Evolutionary conservation across 2,329 filamentous ascomycete genomes (phyloP), one percentile per base, ranked within the genome.

Genomic region (Hymenoscyphus linearis): DNA sequence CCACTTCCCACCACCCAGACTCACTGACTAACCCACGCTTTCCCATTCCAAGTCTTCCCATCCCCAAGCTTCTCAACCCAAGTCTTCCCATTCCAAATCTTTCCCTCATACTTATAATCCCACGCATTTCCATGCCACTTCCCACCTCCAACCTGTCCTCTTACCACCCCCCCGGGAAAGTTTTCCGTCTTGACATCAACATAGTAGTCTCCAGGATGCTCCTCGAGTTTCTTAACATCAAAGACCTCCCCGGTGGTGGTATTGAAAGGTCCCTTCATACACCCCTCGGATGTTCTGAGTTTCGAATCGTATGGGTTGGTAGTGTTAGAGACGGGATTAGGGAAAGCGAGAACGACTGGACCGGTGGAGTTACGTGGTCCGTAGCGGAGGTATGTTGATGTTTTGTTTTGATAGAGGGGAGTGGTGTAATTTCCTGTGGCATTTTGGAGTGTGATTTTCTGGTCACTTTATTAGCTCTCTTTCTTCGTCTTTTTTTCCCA

Each of bases 301-400:
- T 47, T 47, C 18, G 18, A 9, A 13, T 47, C 44, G 13, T 65
- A 68, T 22, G 71, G 61, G 16, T 69, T 68, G 22, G 71, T 69
- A 52, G 73, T 73, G 40, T 74, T 69, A 25, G 70, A 72, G 10
- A 73, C 66, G 6, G 78, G 77, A 69, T 80, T 79, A 37, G 78
- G 77, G 67, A 80, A 78, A 0, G 76, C 76, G 59, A 80, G 67
- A 36, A 79, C 67, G 10, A 80, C 80, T 31, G 79, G 78, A 7
- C 80, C 80, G 12, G 75, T 69, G 12, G 68, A 67, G 58, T 79
- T 79, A 52, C 70, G 72, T 2, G 67, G 74, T 3, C 75, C 79
- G 67, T 80, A 72, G 71, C 82, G 79, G 64, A 82, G 75, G 67
- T 82, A 79, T 3, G 80, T 82, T 53, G 79, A 77, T 6, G 79